Evolutionary conservation across 768 basidiomycete genomes (phyloP).

Genomic region (Macrolepiota dolichaula): DNA sequence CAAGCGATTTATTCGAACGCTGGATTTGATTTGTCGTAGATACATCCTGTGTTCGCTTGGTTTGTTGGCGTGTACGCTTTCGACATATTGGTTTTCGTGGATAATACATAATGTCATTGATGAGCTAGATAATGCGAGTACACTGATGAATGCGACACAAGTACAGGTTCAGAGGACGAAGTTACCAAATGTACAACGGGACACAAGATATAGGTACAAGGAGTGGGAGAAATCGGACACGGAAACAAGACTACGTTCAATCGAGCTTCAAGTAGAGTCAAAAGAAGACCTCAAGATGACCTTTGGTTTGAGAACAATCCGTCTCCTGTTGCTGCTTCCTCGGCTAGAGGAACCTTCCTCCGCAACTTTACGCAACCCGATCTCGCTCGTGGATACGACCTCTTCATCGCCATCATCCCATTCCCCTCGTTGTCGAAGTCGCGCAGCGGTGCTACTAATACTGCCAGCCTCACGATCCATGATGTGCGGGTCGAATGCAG

Average conservation of each 20-base stretch:
- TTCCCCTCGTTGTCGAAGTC: not conserved
- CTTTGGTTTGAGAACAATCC: constrained; percentile 15
- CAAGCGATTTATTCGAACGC: constrained; percentile 86
- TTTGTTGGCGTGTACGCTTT: not conserved
- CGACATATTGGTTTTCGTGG: not conserved
- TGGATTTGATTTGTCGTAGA: constrained; percentile 88
- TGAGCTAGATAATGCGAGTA: not conserved
- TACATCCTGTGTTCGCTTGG: not conserved
- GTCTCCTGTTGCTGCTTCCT: constrained; percentile 2
- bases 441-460: not conserved
- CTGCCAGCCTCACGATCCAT: constrained; percentile 28
- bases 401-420: constrained; percentile 15
- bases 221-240: no score
- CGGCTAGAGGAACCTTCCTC: not conserved
- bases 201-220: no score
- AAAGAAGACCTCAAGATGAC: constrained; percentile 12
- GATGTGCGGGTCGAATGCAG: constrained; percentile 21
- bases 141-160: not conserved
- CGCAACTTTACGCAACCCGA: constrained; percentile 23
- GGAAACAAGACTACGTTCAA: no score
- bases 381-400: constrained; percentile 28
- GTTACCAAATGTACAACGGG: not conserved
- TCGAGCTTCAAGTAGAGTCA: not conserved
- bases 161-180: not conserved
- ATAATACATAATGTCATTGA: not conserved